Evolutionary conservation across 78 protist species (phyloP), one percentile per base, ranked within the genome.

Genomic region (Pigoraptor vietnamica): DNA sequence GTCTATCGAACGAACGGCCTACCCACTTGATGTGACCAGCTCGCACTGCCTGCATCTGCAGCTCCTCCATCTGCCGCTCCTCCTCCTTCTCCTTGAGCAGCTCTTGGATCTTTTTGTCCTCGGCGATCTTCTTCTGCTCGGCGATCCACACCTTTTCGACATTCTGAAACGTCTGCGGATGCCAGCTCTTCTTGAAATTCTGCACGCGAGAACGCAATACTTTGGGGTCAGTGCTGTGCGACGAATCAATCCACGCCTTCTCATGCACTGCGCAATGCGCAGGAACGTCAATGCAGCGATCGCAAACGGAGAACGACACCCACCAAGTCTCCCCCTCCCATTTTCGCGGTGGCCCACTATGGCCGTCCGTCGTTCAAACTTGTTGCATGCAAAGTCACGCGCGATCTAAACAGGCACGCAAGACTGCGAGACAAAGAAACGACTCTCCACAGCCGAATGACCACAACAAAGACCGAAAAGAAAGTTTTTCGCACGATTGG

Each of bases 11-110:
- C 81, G 9, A 0, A 81, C 36, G 36, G 2, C 24, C 25, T 0
- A 84, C 89, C 32, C 48, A 48, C 89, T 38, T 86, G 79, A 36
- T 0, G n/a, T 48, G 90, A 0, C 90, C 86, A 0, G 90, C 87
- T 0, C 37, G 2, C 1, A 86, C 34, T 29, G 84, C 81, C 67
- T 37, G 35, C 21, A n/a, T 39, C 55, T 87, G 87, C 39, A 92
- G 35, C 39, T 92, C 91, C 37, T 87, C 82, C 37, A 89, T 81
- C 87, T 89, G 92, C 1, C 91, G 93, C 34, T 94, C 94, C 55
- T 94, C 96, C 48, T 37, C 86, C 90, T 34, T 89, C 88, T 94
- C 96, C 33, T 87, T 92, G 79, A 55, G 93, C 29, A 92, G 81
- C 24, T 92, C 92, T 37, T 89, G 92, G 39, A 92, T 90, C 88